Evolutionary conservation across 1,284 basidiomycete species (phyloP).

Genomic region (Microbotryum violaceum): DNA sequence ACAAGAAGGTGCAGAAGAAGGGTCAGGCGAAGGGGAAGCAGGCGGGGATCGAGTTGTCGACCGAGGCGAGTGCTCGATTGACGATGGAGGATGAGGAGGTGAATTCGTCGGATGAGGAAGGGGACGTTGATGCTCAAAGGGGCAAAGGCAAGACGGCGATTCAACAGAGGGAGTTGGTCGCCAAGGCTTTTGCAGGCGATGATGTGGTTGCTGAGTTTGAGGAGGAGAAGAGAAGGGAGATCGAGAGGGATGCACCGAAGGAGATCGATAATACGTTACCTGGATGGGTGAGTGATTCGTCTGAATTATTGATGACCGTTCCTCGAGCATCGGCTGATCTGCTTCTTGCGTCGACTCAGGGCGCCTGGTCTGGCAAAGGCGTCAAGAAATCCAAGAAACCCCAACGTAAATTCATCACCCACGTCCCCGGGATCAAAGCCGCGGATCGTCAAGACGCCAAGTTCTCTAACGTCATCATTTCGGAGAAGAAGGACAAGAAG

Average conservation of each 20-base stretch:
- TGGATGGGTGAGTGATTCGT: slow-evolving; percentile 66
- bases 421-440: slow-evolving; percentile 69
- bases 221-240: slow-evolving; percentile 67
- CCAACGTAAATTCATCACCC: slow-evolving; percentile 58
- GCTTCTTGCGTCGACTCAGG: slow-evolving; percentile 48
- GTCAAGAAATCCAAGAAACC: slow-evolving; percentile 43
- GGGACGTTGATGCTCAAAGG: slow-evolving; percentile 43
- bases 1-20: slow-evolving; percentile 39
- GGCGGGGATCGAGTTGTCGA: slow-evolving; percentile 35
- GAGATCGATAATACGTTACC: slow-evolving; percentile 83
- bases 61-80: slow-evolving; percentile 32
- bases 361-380: slow-evolving; percentile 82
- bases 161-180: slow-evolving; percentile 80
- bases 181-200: slow-evolving; percentile 91
- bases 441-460: slow-evolving; percentile 70
- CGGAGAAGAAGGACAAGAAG: slow-evolving; percentile 89
- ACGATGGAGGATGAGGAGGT: slow-evolving; percentile 7
- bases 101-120: slow-evolving; percentile 44
- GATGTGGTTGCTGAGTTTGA: slow-evolving; percentile 86
- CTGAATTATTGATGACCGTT: not conserved
- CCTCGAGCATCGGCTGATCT: slow-evolving; percentile 5
- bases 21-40: slow-evolving; percentile 14
- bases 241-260: slow-evolving; percentile 73
- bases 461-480: slow-evolving; percentile 84
- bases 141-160: slow-evolving; percentile 54